Conservation (phyloP, 148 eudicot species). For the Suaeda aralocaspica region DNA sequence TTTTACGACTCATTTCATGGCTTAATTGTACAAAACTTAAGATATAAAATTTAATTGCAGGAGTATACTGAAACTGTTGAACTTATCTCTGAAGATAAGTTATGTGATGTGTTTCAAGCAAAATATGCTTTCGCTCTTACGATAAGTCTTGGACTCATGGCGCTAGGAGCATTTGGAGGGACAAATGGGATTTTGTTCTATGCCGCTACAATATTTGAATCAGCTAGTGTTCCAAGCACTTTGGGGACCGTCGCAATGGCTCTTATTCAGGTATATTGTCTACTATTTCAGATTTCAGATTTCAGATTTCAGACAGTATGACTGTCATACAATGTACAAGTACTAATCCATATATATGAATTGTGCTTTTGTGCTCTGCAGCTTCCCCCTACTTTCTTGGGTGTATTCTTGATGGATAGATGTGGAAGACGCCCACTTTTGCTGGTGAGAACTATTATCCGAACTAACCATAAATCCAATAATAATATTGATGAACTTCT, state of each 20-base stretch:
- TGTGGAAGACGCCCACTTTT: conserved; percentile 49
- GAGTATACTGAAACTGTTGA: conserved; percentile 33
- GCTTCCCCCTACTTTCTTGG: conserved; percentile 36
- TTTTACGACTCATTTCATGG: too few relatives aligned
- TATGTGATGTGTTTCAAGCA: conserved; percentile 38
- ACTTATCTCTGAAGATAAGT: conserved; percentile 29
- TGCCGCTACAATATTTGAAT: conserved; percentile 45
- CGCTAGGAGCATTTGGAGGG: conserved; percentile 47
- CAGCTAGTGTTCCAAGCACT: conserved; percentile 48
- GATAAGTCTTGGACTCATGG: conserved; percentile 55
- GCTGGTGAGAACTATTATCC: conserved; percentile 38
- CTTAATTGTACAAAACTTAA: background rate
- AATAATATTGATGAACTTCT: background rate
- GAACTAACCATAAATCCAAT: background rate
- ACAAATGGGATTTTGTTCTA: conserved; percentile 48
- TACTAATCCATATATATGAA: background rate
- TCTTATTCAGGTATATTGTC: conserved; percentile 65
- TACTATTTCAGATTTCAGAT: too few relatives aligned
- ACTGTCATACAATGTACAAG: too few relatives aligned
- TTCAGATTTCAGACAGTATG: too few relatives aligned
- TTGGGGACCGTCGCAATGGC: conserved; percentile 52
- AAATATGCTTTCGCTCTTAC: conserved; percentile 46
- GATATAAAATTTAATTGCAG: conserved; percentile 24
- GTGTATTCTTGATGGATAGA: conserved; percentile 47
- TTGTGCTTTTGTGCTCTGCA: conserved; percentile 20